phyloP scores from a whole-genome alignment of 345 rosid genomes.

The Viola odorata region DNA sequence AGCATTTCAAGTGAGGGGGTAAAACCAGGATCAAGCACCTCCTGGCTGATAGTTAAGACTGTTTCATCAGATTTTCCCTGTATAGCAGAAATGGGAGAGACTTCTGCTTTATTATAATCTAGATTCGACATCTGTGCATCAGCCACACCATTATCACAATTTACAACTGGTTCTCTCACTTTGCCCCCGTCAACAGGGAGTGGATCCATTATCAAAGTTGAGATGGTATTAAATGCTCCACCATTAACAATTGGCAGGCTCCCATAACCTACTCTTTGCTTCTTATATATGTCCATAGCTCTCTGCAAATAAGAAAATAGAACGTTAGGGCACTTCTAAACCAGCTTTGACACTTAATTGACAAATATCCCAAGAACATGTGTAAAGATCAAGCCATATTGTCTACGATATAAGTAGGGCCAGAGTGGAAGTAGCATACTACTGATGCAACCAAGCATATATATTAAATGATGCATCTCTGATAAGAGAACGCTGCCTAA shows the following conservation, averaged over 20 bases:
- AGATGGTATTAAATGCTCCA: conserved; percentile 24
- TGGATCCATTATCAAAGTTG: conserved; percentile 24
- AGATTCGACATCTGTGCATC: conserved; percentile 9
- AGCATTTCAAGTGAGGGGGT: conserved; percentile 7
- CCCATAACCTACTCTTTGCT: conserved; percentile 45
- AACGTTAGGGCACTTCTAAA: not conserved
- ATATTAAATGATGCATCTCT: too few species aligned
- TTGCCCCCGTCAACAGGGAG: conserved; percentile 11
- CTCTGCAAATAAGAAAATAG: conserved; percentile 41
- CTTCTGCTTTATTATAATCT: conserved; percentile 22
- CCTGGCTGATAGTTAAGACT: conserved; percentile 15
- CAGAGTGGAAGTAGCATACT: not conserved
- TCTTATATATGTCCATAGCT: conserved; percentile 77
- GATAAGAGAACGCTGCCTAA: too few species aligned
- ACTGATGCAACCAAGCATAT: not conserved
- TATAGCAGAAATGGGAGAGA: conserved; percentile 7
- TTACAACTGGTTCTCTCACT: conserved; percentile 10
- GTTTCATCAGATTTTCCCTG: conserved; percentile 1
- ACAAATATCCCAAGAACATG: too few species aligned
- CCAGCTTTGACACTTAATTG: too few species aligned
- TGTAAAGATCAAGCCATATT: not conserved
- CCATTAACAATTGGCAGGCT: conserved; percentile 27
- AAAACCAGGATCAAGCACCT: conserved; percentile 6
- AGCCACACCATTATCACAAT: conserved; percentile 23
- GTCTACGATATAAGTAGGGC: not conserved